Evolutionary conservation across 1,139 yeast genomes (phyloP).

Genomic region (Casaregolazyma lundiana): DNA sequence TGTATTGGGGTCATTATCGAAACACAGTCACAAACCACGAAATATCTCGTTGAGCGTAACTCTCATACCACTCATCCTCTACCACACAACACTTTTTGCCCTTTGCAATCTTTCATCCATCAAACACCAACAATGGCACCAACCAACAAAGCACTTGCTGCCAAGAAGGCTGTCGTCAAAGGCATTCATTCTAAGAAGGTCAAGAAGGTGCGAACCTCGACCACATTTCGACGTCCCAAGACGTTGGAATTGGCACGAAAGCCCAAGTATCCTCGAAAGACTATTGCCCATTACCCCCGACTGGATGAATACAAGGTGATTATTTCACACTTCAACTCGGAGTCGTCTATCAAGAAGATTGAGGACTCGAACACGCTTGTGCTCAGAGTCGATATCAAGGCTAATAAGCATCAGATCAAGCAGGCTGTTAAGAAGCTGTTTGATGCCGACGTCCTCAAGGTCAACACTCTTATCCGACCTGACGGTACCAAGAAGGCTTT

Average conservation of each 20-base stretch:
- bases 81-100: slow-evolving; percentile 4
- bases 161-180: slow-evolving; percentile 98
- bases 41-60: background rate
- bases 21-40: slow-evolving; percentile 7
- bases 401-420: slow-evolving; percentile 98
- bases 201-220: slow-evolving; percentile 87
- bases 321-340: slow-evolving; percentile 94
- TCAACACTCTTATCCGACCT: slow-evolving; percentile 97
- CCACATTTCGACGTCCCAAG: slow-evolving; percentile 97
- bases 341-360: slow-evolving; percentile 99
- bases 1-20: slow-evolving; percentile 2
- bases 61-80: slow-evolving; percentile 1
- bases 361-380: slow-evolving; percentile 99
- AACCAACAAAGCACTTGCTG: slow-evolving; percentile 70
- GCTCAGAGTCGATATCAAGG: slow-evolving; percentile 93
- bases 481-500: slow-evolving; percentile 99
- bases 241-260: slow-evolving; percentile 89
- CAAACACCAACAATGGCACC: slow-evolving; percentile 21
- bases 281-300: slow-evolving; percentile 97
- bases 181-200: slow-evolving; percentile 93
- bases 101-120: slow-evolving; percentile 5
- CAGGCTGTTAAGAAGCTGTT: slow-evolving; percentile 97
- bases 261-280: slow-evolving; percentile 93
- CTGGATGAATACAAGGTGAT: slow-evolving; percentile 94
- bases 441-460: slow-evolving; percentile 90